Percentiles rank a stretch among this genome's conserved stretches.
Conservation (phyloP, 2,329 filamentous ascomycete species). For the Colletotrichum costaricense region DNA sequence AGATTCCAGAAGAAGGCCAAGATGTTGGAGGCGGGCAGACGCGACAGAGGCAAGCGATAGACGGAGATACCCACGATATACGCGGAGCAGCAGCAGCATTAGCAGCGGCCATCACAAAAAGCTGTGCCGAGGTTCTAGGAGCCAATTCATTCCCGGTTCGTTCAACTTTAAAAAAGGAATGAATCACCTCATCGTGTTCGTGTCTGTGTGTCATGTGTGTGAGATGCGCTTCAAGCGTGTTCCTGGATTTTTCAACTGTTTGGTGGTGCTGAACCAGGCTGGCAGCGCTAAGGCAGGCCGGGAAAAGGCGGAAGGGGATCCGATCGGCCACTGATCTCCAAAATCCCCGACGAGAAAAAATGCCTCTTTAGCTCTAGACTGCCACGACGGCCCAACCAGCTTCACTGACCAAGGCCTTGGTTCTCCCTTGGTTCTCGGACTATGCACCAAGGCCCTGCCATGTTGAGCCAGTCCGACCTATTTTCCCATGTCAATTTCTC, state of each 20-base stretch:
- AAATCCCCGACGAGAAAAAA: background rate
- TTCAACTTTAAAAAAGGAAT: background rate
- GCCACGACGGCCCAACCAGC: background rate
- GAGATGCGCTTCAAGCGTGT: background rate
- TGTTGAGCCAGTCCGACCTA: background rate
- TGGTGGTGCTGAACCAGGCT: background rate
- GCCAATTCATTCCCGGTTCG: background rate
- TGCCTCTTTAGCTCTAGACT: background rate
- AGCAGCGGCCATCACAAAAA: background rate
- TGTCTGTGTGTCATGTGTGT: background rate
- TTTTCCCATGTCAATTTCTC: background rate
- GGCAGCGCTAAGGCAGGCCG: background rate
- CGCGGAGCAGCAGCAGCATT: background rate
- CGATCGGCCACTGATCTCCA: background rate
- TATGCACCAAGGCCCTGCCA: constrained; percentile 7
- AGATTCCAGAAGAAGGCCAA: constrained; percentile 78
- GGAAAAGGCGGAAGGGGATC: constrained; percentile 5
- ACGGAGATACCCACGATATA: constrained; percentile 18
- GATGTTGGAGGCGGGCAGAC: constrained; percentile 59
- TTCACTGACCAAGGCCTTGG: background rate
- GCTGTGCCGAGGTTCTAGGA: constrained; percentile 12
- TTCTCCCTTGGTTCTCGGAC: background rate
- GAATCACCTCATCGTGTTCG: background rate
- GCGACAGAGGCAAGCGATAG: constrained; percentile 56
- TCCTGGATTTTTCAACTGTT: background rate